Base-by-base conservation (phyloP, 768 basidiomycete species). In the Bullera alba region DNA sequence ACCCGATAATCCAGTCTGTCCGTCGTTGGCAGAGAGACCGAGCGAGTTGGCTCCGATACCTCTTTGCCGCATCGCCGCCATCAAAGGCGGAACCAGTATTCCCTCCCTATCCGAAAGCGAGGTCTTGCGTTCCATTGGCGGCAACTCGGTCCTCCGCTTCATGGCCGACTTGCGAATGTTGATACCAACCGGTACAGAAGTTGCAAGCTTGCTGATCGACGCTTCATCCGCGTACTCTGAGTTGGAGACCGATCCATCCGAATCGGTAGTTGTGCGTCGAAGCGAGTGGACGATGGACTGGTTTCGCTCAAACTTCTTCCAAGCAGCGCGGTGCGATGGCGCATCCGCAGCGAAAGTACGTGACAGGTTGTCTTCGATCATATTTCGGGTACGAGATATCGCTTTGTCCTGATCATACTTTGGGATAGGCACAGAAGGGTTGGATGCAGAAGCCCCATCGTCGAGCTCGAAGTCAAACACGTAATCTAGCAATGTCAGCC, bases 391-490 rank as follows among this genome's bases (percentile, higher is more conserved):
- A n/a, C n/a, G n/a, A n/a, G n/a, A n/a, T n/a, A n/a, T n/a, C n/a
- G n/a, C n/a, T n/a, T n/a, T n/a, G n/a, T n/a, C n/a, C n/a, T n/a
- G n/a, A n/a, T n/a, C n/a, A n/a, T n/a, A n/a, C n/a, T n/a, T n/a
- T n/a, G n/a, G n/a, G n/a, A n/a, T n/a, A n/a, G n/a, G n/a, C n/a
- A n/a, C n/a, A n/a, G n/a, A n/a, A n/a, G n/a, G n/a, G n/a, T n/a
- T n/a, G n/a, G n/a, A n/a, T n/a, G n/a, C n/a, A n/a, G n/a, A n/a
- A n/a, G n/a, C 37, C 29, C 32, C 7, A 27, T 73, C 69, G 46
- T 69, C 66, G 26, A 69, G 50, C 32, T 73, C 71, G 46, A 73
- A 70, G 42, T 73, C 71, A 39, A 73, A 73, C 12, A 73, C 67
- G 46, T 65, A 58, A n/a, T 65, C 65, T 64, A 25, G 10, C 22